phyloP scores from a whole-genome alignment of 2,329 filamentous ascomycete species.

The Aspergillus brasiliensis region DNA sequence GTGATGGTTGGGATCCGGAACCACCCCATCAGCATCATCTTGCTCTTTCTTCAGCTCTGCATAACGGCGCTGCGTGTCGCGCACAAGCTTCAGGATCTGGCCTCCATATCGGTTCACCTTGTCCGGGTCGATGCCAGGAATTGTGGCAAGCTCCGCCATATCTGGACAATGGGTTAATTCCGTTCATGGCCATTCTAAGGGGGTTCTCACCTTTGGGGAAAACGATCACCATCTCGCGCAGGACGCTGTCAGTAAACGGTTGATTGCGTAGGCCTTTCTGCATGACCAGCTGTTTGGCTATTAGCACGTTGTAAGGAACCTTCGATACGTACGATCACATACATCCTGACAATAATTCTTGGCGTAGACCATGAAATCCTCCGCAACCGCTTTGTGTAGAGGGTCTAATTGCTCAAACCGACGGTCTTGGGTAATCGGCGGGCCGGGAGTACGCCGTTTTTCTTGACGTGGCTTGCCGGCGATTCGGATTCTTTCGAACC shows the following conservation, averaged over 20 bases:
- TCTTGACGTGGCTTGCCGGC: constrained; percentile 33
- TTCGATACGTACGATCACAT: constrained; percentile 13
- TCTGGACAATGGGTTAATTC: constrained; percentile 31
- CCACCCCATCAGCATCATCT: constrained; percentile 51
- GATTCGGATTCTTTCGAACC: constrained; percentile 45
- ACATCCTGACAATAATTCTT: constrained; percentile 48
- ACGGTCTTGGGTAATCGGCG: constrained; percentile 50
- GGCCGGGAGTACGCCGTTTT: constrained; percentile 39
- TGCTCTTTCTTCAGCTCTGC: constrained; percentile 48
- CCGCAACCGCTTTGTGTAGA: constrained; percentile 47
- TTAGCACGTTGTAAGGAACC: not conserved
- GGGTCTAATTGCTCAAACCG: constrained; percentile 46
- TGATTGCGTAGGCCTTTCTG: constrained; percentile 47
- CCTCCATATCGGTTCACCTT: constrained; percentile 49
- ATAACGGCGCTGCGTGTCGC: constrained; percentile 43
- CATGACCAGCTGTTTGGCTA: constrained; percentile 43
- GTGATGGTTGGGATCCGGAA: constrained; percentile 48
- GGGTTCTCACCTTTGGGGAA: constrained; percentile 45
- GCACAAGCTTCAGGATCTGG: constrained; percentile 46
- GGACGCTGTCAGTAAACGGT: constrained; percentile 49
- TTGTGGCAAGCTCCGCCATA: constrained; percentile 40
- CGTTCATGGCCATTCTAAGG: not conserved
- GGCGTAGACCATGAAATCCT: constrained; percentile 51
- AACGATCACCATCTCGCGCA: constrained; percentile 52
- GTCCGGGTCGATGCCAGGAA: constrained; percentile 47